phyloP scores from a whole-genome alignment of 768 basidiomycete genomes.

The Udeniomyces megalosporus region DNA sequence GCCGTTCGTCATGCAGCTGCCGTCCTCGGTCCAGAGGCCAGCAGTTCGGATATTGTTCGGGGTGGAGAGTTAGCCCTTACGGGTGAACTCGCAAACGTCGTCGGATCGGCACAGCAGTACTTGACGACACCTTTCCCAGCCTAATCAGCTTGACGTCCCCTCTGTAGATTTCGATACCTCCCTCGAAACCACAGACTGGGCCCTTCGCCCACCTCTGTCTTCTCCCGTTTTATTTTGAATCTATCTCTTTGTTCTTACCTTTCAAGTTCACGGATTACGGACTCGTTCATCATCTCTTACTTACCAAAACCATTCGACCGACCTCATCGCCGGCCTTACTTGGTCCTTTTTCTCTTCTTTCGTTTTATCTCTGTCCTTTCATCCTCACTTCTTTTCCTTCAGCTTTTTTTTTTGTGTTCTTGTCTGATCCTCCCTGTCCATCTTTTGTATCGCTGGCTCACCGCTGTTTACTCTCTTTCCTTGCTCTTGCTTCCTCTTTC shows the following conservation, averaged over 20 bases:
- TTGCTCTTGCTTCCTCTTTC: background rate
- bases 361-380: background rate
- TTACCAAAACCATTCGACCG: too few relatives aligned
- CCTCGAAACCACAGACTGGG: too few relatives aligned
- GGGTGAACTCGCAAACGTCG: background rate
- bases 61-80: too few relatives aligned
- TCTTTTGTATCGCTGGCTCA: background rate
- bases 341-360: background rate
- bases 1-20: slow-evolving; percentile 1
- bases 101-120: background rate
- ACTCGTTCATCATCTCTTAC: too few relatives aligned
- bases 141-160: background rate
- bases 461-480: background rate
- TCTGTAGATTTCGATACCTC: too few relatives aligned
- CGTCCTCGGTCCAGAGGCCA: slow-evolving; percentile 6
- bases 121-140: background rate
- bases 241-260: background rate
- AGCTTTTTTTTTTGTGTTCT: background rate
- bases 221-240: background rate
- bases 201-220: too few relatives aligned
- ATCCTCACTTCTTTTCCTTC: background rate
- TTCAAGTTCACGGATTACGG: too few relatives aligned
- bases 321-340: background rate
- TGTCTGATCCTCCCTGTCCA: background rate
- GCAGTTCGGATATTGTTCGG: slow-evolving; percentile 2